Conservation (phyloP, 2,329 filamentous ascomycete species). For the Epichloe baconii region DNA sequence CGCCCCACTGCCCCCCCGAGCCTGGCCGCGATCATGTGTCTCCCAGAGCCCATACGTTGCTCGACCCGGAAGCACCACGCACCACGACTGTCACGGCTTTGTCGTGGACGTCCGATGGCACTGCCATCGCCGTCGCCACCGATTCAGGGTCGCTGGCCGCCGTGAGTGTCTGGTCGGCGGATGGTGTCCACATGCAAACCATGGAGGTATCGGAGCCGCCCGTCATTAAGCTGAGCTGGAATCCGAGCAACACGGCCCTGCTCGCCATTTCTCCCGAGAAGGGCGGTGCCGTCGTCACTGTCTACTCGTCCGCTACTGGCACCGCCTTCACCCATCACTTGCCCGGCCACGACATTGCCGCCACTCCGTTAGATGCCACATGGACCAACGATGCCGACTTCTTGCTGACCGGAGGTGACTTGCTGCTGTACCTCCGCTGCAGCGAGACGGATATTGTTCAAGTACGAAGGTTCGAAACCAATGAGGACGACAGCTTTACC, state of each 20-base stretch:
- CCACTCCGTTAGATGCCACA: slow-evolving; percentile 41
- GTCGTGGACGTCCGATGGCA: slow-evolving; percentile 46
- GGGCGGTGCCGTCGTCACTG: slow-evolving; percentile 39
- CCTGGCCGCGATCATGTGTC: slow-evolving; percentile 28
- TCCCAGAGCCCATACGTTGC: slow-evolving; percentile 25
- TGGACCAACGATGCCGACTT: slow-evolving; percentile 49
- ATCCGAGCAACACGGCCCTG: slow-evolving; percentile 39
- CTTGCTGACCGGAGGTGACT: slow-evolving; percentile 43
- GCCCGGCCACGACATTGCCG: slow-evolving; percentile 34
- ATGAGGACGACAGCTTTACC: slow-evolving; percentile 38
- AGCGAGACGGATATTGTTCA: slow-evolving; percentile 32
- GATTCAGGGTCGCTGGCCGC: slow-evolving; percentile 38
- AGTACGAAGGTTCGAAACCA: slow-evolving; percentile 37
- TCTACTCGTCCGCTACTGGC: slow-evolving; percentile 33
- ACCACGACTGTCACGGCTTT: slow-evolving; percentile 44
- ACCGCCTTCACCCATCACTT: slow-evolving; percentile 36
- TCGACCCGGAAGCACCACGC: slow-evolving; percentile 39
- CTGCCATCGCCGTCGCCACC: slow-evolving; percentile 42
- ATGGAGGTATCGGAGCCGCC: slow-evolving; percentile 48
- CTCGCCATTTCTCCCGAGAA: slow-evolving; percentile 46
- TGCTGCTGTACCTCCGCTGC: slow-evolving; percentile 36
- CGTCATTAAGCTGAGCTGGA: slow-evolving; percentile 49
- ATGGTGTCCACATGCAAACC: slow-evolving; percentile 37
- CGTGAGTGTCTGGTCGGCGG: slow-evolving; percentile 42
- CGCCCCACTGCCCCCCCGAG: slow-evolving; percentile 33